Base-by-base conservation (phyloP, 495 filamentous ascomycete genomes). In the Talaromyces adpressus region DNA sequence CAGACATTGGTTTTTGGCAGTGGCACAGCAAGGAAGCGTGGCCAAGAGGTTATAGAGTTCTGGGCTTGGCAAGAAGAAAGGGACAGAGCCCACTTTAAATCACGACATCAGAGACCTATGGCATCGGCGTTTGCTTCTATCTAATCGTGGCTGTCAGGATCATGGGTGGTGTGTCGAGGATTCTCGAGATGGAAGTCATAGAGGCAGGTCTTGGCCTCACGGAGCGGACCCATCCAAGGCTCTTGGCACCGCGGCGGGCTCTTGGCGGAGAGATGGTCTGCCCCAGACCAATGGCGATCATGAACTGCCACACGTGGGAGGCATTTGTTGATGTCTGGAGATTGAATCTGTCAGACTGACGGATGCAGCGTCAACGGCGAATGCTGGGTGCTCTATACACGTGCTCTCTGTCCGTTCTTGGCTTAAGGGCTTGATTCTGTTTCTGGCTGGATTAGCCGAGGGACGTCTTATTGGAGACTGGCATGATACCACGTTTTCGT, bases 341-440 rank as follows among this genome's bases (percentile, higher is more conserved):
- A 27, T 54, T 54, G 9, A 9, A 8, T 2, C 18, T 23, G 49
- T 52, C 49, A 52, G 49, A 52, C 23, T 52, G 45, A 3, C 12
- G 6, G 45, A 49, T 49, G 3, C 45, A 49, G 45, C 12, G 45
- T 49, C 45, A 49, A n/a, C 45, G 12, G 45, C 45, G n/a, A 51
- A 1, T 51, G 16, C 20, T 51, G 45, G 45, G 6, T 2, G 49
- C 49, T 52, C 2, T 8, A 4, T 20, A 14, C 51, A 29, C 51
- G 51, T 54, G 51, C 51, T 54, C 51, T 29, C 9, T 54, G 23
- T 54, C 51, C 51, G 20, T 54, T 54, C 51, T 54, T 54, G 51
- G 51, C 51, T 29, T 4, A 54, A 54, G 20, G 51, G 11, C n/a
- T 20, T 54, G 20, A 27, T 54, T 27, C 51, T 54, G 51, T 29